Evolutionary conservation across 257 asterid species (phyloP).

Genomic region (Cynanchum wilfordii): DNA sequence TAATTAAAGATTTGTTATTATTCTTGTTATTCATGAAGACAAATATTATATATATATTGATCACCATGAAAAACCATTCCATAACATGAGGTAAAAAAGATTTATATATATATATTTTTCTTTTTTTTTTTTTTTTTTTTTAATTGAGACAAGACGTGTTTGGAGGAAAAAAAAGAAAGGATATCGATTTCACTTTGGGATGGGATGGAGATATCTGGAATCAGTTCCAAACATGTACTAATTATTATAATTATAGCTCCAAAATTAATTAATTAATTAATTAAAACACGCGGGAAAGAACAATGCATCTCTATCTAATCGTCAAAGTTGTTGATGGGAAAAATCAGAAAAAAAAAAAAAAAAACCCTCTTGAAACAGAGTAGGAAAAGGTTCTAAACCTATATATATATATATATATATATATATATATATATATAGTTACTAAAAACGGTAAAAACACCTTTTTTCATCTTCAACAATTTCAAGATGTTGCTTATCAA

Average conservation of each 20-base stretch:
- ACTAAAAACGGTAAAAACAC: not conserved
- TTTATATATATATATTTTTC: no score
- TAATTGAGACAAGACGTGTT: constrained; percentile 20
- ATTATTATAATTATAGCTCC: not conserved
- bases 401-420: not conserved
- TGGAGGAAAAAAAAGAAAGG: constrained; percentile 6
- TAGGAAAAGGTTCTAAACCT: not conserved
- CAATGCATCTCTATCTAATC: no score
- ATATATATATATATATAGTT: not conserved
- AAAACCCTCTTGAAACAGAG: no score
- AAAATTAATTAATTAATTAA: not conserved
- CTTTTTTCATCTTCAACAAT: not conserved
- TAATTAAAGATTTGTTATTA: constrained; percentile 18
- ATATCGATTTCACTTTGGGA: not conserved
- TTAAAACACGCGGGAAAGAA: not conserved
- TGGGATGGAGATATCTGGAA: constrained; percentile 19
- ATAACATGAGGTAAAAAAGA: not conserved
- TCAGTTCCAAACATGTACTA: constrained; percentile 16
- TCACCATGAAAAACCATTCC: not conserved
- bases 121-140: no score
- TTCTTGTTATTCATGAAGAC: constrained; percentile 13
- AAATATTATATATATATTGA: not conserved
- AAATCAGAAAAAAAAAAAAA: not conserved
- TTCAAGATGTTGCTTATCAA: no score
- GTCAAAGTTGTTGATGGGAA: not conserved